Base-by-base conservation (phyloP, 352 stramenopile genomes). In the Globisporangium perplexum region DNA sequence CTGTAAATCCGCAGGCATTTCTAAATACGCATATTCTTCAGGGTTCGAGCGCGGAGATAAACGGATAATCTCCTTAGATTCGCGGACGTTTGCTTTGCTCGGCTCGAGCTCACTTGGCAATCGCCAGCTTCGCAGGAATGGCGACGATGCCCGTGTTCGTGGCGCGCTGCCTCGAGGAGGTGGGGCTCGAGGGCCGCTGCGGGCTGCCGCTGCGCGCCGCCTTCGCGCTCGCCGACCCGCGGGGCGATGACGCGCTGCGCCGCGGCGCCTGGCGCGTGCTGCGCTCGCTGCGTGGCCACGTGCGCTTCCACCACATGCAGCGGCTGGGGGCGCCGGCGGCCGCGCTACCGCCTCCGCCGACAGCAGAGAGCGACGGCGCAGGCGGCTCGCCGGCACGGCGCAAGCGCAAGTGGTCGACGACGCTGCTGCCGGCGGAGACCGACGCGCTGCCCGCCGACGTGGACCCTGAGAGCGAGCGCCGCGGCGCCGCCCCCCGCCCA, bases 351-450 rank as follows among this genome's bases (percentile, higher is more conserved):
- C 35, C 30, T 33, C 39, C 18, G 39, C 41, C 28, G 41, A 22
- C 0, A 7, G 17, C 30, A 12, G 45, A 5, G n/a, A 41, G 23
- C 52, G 36, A 53, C 38, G 35, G 48, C 14, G 35, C 50, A 1
- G 18, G 20, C 15, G 39, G 24, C 15, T 53, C 57, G 4, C 51
- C 49, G 15, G 30, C 42, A 4, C 51, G 74, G 12, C 69, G 74
- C n/a, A 84, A 87, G 51, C 77, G 82, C 33, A 88, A 88, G 56
- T 90, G 80, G 80, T 74, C 75, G 14, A 90, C 80, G 17, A 90
- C 80, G 14, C 63, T 90, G 24, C 43, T 17, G 46, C 55, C 59
- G 28, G 42, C 50, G 1, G 49, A 60, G 31, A 35, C 10, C 30
- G 42, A 51, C 6, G 43, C n/a, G n/a, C n/a, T 46, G n/a, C 7